phyloP scores from a whole-genome alignment of 2,329 filamentous ascomycete genomes.

The Aspergillus neoniger region DNA sequence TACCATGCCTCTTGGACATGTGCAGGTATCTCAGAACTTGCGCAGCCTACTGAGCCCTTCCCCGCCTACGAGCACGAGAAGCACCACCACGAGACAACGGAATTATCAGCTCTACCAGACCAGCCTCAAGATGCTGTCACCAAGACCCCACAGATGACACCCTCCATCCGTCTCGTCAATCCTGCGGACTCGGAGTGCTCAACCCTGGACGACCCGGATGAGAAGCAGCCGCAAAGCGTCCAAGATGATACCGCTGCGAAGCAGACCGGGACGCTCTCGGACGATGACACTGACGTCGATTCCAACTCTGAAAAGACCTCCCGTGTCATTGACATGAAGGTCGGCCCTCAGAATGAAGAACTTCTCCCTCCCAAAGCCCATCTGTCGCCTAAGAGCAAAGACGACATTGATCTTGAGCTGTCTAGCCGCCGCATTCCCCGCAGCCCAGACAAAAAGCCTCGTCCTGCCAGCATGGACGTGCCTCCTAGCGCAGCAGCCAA shows the following conservation, averaged over 20 bases:
- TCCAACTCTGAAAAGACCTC: background rate
- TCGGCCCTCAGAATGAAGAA: background rate
- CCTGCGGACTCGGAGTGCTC: conserved; percentile 14
- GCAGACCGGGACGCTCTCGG: background rate
- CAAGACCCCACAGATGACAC: conserved; percentile 4
- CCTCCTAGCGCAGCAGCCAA: conserved; percentile 5
- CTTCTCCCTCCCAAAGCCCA: background rate
- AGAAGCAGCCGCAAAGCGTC: background rate
- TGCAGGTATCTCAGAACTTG: conserved; percentile 2
- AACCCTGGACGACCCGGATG: background rate
- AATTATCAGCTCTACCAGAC: background rate
- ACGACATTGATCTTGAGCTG: conserved; percentile 6
- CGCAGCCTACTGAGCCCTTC: background rate
- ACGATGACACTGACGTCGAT: conserved; percentile 7
- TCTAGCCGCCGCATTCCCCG: background rate
- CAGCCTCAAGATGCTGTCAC: background rate
- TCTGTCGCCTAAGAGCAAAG: background rate
- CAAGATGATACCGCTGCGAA: background rate
- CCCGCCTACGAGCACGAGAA: background rate
- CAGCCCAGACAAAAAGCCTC: background rate
- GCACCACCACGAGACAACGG: background rate
- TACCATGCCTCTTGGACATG: conserved; percentile 6
- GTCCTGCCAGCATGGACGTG: conserved; percentile 5
- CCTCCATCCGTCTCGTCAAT: conserved; percentile 22
- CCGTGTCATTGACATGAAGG: conserved; percentile 1